phyloP scores from a whole-genome alignment of 2,329 filamentous ascomycete species.

The Hypoxylon sp. region DNA sequence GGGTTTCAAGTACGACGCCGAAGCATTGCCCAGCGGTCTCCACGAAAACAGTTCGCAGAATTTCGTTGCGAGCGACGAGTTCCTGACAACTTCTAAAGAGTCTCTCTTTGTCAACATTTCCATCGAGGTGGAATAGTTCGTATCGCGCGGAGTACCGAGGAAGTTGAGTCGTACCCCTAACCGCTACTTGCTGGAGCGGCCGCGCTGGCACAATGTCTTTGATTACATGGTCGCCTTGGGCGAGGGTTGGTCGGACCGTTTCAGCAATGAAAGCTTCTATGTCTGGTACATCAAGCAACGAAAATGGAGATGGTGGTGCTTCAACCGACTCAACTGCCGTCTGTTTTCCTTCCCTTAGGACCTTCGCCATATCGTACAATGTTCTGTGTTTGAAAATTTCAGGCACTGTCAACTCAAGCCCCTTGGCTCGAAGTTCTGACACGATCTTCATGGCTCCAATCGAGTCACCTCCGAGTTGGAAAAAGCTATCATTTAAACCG shows the following conservation, averaged over 20 bases:
- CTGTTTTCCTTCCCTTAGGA: conserved; percentile 58
- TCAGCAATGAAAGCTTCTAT: conserved; percentile 61
- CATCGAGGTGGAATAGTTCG: conserved; percentile 74
- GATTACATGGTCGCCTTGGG: conserved; percentile 66
- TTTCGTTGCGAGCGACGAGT: conserved; percentile 73
- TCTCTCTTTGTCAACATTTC: conserved; percentile 62
- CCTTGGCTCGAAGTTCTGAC: conserved; percentile 65
- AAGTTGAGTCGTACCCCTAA: conserved; percentile 69
- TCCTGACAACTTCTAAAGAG: conserved; percentile 67
- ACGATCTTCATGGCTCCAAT: conserved; percentile 74
- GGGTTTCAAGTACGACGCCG: conserved; percentile 70
- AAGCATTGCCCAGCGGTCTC: conserved; percentile 65
- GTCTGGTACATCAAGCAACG: conserved; percentile 61
- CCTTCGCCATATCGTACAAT: conserved; percentile 67
- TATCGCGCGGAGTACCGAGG: conserved; percentile 76
- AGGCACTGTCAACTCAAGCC: conserved; percentile 66
- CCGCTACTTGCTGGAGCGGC: conserved; percentile 71
- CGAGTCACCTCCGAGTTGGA: conserved; percentile 72
- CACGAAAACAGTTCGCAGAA: conserved; percentile 76
- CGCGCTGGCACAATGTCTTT: conserved; percentile 70
- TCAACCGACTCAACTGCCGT: conserved; percentile 27
- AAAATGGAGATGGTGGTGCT: conserved; percentile 63
- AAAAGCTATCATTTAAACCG: conserved; percentile 70
- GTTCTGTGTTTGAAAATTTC: conserved; percentile 67
- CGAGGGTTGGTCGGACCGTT: conserved; percentile 66